Evolutionary conservation across 2,329 filamentous ascomycete species (phyloP), one percentile per base, ranked within the genome.

Genomic region (Xylariaceae sp.): DNA sequence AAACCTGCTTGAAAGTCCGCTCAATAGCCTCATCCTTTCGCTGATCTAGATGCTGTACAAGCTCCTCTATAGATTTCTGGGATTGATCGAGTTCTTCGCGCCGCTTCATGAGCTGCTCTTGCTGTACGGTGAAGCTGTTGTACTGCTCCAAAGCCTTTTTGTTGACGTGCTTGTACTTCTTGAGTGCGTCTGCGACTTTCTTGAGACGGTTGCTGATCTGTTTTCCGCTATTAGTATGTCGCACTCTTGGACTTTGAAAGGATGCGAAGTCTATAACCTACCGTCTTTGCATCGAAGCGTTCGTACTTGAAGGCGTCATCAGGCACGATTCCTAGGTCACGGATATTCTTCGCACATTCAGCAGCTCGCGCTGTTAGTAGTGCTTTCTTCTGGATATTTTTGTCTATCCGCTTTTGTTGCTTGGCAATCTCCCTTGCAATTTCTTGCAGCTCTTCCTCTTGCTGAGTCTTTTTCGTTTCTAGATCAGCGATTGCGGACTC

Each of bases 111-210:
- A 99, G 79, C 19, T 87, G 87, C 58, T 96, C 92, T 53, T 95
- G 87, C 72, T 96, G 90, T 47, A 86, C 88, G 7, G 92, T 96
- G 70, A 97, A 99, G 74, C 86, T 95, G 74, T 92, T 95, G 76
- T 97, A 99, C 71, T 99, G 94, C 72, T 99, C 95, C 68, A 97
- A 96, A 0, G 94, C 94, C 74, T 99, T 97, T 76, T 97, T 99
- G 81, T 99, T 99, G 74, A 99, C 92, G 66, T 96, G 90, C 51
- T 91, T 90, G 74, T 94, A 97, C 70, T 96, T 96, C 75, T 97
- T 97, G 51, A 97, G 78, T 0, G 88, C 85, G 63, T 96, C 89
- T 59, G 95, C 95, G 66, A 92, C 90, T 67, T 92, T 95, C 73
- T 94, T 91, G 21, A 97, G 82, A 53, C 86, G 85, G 39, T 75